These are phyloP conservation scores for Babesia gibsoni DNA, from an alignment of 169 alveolate species.

Conservation along the genomic window DNA sequence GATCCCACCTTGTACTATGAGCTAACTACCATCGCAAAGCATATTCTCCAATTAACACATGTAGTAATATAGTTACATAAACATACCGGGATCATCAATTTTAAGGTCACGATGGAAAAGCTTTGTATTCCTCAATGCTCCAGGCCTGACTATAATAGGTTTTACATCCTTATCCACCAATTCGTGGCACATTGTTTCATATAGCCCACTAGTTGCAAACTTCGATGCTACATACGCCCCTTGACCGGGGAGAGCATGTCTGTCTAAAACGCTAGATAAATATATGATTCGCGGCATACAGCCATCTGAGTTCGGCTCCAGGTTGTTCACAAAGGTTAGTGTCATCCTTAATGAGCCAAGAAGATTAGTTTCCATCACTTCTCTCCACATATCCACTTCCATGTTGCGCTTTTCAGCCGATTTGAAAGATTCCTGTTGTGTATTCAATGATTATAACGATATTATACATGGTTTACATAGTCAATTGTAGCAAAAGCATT, in stretches of 20 bases:
- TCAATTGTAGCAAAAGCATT: too few species aligned
- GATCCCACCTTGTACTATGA: neutral
- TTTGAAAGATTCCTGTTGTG: slow-evolving; percentile 28
- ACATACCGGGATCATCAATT: slow-evolving; percentile 12
- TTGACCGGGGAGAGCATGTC: slow-evolving; percentile 57
- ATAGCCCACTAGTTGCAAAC: slow-evolving; percentile 38
- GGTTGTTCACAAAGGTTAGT: neutral
- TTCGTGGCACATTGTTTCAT: slow-evolving; percentile 54
- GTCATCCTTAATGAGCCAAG: slow-evolving; percentile 35
- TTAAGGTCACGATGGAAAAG: slow-evolving; percentile 21
- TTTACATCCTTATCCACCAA: neutral
- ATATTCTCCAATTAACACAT: neutral
- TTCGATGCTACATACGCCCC: slow-evolving; percentile 54
- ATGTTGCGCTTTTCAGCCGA: neutral
- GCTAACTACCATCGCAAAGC: neutral
- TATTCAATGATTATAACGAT: neutral
- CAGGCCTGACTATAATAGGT: slow-evolving; percentile 49
- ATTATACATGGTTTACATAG: too few species aligned
- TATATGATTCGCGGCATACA: slow-evolving; percentile 26
- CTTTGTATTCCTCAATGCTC: slow-evolving; percentile 39
- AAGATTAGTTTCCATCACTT: slow-evolving; percentile 42
- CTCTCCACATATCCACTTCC: slow-evolving; percentile 40
- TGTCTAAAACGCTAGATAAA: slow-evolving; percentile 59
- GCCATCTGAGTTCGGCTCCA: neutral
- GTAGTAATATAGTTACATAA: neutral